Percentiles rank a stretch among this genome's conserved stretches.
phyloP scores from a whole-genome alignment of 768 basidiomycete species.

The Agrocybe praecox region DNA sequence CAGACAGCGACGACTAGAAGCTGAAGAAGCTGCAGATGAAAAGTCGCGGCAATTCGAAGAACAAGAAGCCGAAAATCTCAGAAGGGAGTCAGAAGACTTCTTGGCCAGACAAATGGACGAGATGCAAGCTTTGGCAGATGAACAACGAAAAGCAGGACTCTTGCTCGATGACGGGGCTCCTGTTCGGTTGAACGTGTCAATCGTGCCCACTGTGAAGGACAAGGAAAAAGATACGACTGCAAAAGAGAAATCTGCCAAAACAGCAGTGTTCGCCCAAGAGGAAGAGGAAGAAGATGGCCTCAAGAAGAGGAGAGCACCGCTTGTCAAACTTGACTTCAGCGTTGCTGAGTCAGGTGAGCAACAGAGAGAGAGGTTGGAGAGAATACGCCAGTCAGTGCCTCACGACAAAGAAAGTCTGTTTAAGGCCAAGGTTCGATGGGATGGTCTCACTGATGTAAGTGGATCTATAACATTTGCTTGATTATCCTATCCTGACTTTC shows the following conservation, averaged over 20 bases:
- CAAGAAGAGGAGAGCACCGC: constrained; percentile 80
- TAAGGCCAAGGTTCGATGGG: constrained; percentile 89
- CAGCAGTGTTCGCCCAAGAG: constrained; percentile 73
- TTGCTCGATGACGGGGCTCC: constrained; percentile 91
- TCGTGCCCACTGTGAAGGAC: constrained; percentile 49
- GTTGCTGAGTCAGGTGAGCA: constrained; percentile 80
- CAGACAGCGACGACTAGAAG: constrained; percentile 66
- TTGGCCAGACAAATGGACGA: constrained; percentile 94
- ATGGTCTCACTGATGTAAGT: constrained; percentile 84
- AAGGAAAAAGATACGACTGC: constrained; percentile 44
- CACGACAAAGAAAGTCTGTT: constrained; percentile 77
- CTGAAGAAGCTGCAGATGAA: constrained; percentile 84
- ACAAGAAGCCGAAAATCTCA: constrained; percentile 83
- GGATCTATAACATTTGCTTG: neutral
- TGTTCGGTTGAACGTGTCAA: constrained; percentile 81
- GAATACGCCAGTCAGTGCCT: constrained; percentile 74
- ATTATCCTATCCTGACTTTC: neutral
- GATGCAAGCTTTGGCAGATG: constrained; percentile 88
- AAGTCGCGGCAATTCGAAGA: constrained; percentile 83
- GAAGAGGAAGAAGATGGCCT: constrained; percentile 88
- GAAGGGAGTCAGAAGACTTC: constrained; percentile 92
- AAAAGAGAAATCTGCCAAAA: constrained; percentile 57
- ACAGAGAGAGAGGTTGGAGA: constrained; percentile 77
- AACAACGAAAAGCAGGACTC: constrained; percentile 89
- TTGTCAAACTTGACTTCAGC: constrained; percentile 91